These are phyloP conservation scores for Heteromeles arbutifolia DNA, from an alignment of 306 rosid genomes.

Conservation along the genomic window DNA sequence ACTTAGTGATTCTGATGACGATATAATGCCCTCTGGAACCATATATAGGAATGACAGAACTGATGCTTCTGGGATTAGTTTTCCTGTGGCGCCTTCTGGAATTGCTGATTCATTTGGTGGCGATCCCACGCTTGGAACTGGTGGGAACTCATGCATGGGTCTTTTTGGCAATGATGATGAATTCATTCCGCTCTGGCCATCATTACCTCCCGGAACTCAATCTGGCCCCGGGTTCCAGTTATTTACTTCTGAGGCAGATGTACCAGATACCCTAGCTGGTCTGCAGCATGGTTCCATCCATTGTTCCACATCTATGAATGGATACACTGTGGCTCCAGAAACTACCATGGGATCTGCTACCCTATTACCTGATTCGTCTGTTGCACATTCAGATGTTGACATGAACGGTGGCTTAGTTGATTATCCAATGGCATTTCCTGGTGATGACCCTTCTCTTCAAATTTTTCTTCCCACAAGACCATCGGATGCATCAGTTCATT, in stretches of 20 bases:
- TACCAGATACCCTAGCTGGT: conserved; percentile 56
- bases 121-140: conserved; percentile 49
- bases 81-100: conserved; percentile 49
- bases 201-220: conserved; percentile 63
- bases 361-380: conserved; percentile 45
- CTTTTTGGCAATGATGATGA: conserved; percentile 61
- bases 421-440: conserved; percentile 75
- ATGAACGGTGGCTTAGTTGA: conserved; percentile 78
- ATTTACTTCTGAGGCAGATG: conserved; percentile 69
- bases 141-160: conserved; percentile 61
- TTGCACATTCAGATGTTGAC: conserved; percentile 54
- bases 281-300: conserved; percentile 56
- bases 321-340: conserved; percentile 58
- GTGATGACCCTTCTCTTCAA: conserved; percentile 91
- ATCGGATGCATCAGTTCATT: conserved; percentile 52
- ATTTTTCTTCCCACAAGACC: conserved; percentile 96
- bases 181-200: conserved; percentile 55
- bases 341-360: conserved; percentile 52
- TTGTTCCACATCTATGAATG: conserved; percentile 72
- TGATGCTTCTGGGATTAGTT: conserved; percentile 42
- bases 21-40: conserved; percentile 46
- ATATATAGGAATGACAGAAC: conserved; percentile 37
- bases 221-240: conserved; percentile 71
- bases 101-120: conserved; percentile 55
- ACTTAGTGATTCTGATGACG: conserved; percentile 93